Conservation (phyloP, 163 green algal genomes). For the Coccomyxa subellipsoidea region DNA sequence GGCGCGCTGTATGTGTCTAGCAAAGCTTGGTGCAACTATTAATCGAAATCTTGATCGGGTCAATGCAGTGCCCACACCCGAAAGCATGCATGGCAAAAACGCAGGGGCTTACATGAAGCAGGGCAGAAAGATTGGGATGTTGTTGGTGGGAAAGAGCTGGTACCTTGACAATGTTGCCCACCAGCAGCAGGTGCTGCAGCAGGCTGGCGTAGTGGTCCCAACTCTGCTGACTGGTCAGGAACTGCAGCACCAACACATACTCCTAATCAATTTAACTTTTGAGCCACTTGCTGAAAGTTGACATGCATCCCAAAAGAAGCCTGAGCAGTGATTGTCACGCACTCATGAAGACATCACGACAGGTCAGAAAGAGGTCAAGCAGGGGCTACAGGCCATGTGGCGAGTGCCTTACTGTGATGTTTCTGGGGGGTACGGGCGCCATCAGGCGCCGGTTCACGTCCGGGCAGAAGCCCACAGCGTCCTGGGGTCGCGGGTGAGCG, state of each 20-base stretch:
- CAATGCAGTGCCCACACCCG: not conserved
- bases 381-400: not conserved
- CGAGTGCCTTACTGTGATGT: not conserved
- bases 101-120: not conserved
- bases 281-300: not conserved
- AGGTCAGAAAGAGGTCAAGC: not conserved
- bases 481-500: not conserved
- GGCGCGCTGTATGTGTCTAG: not conserved
- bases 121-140: not conserved
- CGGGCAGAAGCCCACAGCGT: slow-evolving; percentile 29
- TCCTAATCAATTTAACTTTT: not conserved
- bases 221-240: not conserved
- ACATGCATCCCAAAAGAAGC: not conserved
- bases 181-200: slow-evolving; percentile 26
- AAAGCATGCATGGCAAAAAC: not conserved
- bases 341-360: not conserved
- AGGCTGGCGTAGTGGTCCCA: slow-evolving; percentile 26
- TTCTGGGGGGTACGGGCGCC: slow-evolving; percentile 27
- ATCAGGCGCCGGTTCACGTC: slow-evolving; percentile 41
- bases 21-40: not conserved
- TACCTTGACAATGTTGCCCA: slow-evolving; percentile 21
- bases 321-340: not conserved
- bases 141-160: not conserved
- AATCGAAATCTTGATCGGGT: not conserved
- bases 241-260: slow-evolving; percentile 1